Evolutionary conservation across 768 basidiomycete genomes (phyloP).

Genomic region (Crassisporium funariophilum): DNA sequence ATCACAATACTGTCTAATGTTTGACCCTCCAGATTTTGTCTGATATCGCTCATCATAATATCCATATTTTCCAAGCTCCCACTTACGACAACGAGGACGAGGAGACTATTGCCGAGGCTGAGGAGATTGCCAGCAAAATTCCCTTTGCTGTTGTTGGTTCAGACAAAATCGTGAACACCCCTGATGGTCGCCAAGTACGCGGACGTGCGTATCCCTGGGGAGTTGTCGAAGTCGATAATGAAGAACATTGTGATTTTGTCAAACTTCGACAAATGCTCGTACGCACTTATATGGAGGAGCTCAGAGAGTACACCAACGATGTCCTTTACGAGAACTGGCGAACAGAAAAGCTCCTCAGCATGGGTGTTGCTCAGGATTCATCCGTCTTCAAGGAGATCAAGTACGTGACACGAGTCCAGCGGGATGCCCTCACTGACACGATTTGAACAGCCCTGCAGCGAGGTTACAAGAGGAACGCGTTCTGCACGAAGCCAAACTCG

Average conservation of each 20-base stretch:
- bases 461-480: conserved; percentile 96
- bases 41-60: conserved; percentile 94
- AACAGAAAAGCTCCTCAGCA: conserved; percentile 91
- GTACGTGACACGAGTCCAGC: conserved; percentile 57
- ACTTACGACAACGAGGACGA: conserved; percentile 98
- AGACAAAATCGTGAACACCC: conserved; percentile 74
- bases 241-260: conserved; percentile 99
- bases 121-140: conserved; percentile 97
- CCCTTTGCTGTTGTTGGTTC: conserved; percentile 99
- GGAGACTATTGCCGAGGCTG: conserved; percentile 95
- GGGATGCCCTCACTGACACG: background rate
- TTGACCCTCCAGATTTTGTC: conserved; percentile 66
- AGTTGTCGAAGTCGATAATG: conserved; percentile 98
- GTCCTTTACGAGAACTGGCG: conserved; percentile 98
- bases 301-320: conserved; percentile 95
- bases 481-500: conserved; percentile 94
- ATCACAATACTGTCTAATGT: conserved; percentile 7
- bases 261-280: conserved; percentile 99
- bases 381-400: conserved; percentile 99
- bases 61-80: conserved; percentile 97
- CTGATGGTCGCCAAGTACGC: conserved; percentile 90
- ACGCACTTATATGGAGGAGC: conserved; percentile 98
- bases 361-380: conserved; percentile 98
- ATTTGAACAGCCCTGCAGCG: conserved; percentile 76
- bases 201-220: conserved; percentile 99